Evolutionary conservation across 345 rosid genomes (phyloP).

Genomic region (Melaleuca alternifolia): DNA sequence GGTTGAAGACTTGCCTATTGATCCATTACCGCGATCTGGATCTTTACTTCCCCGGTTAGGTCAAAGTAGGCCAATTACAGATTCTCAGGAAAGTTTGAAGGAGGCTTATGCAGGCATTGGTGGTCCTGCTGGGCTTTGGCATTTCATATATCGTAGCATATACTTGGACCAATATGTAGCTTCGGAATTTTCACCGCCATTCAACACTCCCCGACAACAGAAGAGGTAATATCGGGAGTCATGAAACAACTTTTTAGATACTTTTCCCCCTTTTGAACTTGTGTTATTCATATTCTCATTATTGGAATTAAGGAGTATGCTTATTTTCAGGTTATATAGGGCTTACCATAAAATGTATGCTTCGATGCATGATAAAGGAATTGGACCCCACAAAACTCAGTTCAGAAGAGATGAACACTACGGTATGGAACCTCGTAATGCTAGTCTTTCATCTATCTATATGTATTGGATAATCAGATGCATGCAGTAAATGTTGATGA

Average conservation of each 20-base stretch:
- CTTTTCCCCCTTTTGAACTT: not conserved
- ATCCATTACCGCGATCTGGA: conserved; percentile 41
- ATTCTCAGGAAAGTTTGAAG: conserved; percentile 36
- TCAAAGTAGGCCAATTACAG: conserved; percentile 25
- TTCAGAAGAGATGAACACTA: conserved; percentile 90
- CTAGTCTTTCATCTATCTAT: not conserved
- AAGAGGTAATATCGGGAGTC: conserved; percentile 44
- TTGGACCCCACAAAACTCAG: conserved; percentile 91
- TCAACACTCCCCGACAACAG: conserved; percentile 60
- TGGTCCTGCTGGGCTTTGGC: conserved; percentile 96
- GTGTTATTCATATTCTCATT: not conserved
- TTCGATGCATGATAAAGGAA: conserved; percentile 83
- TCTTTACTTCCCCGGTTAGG: conserved; percentile 33
- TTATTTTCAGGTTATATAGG: conserved; percentile 67
- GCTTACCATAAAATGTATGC: conserved; percentile 85
- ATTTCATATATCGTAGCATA: conserved; percentile 93
- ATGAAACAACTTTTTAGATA: not conserved
- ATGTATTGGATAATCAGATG: not conserved
- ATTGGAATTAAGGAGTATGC: not conserved
- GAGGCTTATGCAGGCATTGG: conserved; percentile 63
- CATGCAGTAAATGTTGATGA: not conserved
- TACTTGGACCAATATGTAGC: conserved; percentile 89
- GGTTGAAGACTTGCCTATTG: conserved; percentile 76
- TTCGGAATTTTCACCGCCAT: conserved; percentile 84
- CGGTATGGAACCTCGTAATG: conserved; percentile 25